phyloP scores from a whole-genome alignment of 305 asterid species.

The Stenogyne calaminthoides region DNA sequence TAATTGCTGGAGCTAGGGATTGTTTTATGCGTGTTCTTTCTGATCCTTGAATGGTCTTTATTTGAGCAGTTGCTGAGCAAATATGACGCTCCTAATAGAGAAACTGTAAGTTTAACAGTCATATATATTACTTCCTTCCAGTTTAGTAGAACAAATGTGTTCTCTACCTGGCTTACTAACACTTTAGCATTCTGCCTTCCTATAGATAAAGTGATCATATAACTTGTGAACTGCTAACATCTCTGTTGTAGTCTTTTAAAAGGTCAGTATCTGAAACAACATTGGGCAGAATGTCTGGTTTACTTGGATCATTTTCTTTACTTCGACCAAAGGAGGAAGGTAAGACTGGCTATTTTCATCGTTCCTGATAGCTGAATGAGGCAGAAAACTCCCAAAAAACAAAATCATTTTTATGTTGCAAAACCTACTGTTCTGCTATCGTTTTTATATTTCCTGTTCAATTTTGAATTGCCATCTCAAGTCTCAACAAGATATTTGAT shows the following conservation, averaged over 20 bases:
- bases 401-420: background rate
- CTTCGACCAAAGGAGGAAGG: conserved; percentile 64
- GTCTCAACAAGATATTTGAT: background rate
- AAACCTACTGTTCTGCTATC: background rate
- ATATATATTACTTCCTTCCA: background rate
- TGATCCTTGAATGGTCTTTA: conserved; percentile 18
- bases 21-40: conserved; percentile 12
- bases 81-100: conserved; percentile 55
- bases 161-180: conserved; percentile 1
- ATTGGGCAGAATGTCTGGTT: conserved; percentile 58
- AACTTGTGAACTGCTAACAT: conserved; percentile 27
- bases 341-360: conserved; percentile 31
- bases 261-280: conserved; percentile 81
- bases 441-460: background rate
- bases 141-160: background rate
- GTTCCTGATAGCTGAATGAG: conserved; percentile 13
- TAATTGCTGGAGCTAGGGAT: conserved; percentile 8
- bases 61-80: conserved; percentile 70
- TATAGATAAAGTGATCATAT: background rate
- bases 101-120: conserved; percentile 51
- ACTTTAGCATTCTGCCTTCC: conserved; percentile 1
- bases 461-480: background rate
- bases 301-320: conserved; percentile 63
- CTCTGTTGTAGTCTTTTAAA: conserved; percentile 52
- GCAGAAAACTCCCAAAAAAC: background rate